Conservation (phyloP, 208 protist species). For the Herpetomonas tarakana region DNA sequence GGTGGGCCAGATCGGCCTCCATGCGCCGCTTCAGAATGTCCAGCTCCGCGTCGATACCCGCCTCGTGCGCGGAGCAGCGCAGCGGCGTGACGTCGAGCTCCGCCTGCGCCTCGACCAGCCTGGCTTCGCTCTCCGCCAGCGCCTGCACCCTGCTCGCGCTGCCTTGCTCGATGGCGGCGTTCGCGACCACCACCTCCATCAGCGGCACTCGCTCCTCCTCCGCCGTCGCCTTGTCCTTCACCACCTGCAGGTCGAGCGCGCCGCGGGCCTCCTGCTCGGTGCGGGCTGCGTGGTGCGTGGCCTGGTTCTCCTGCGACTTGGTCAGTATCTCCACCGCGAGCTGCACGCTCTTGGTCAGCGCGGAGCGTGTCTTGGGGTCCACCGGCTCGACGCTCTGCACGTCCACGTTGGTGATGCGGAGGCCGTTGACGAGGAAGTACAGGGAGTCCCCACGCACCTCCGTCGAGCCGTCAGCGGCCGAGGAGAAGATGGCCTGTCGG, state of each 20-base stretch:
- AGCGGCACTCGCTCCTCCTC: conserved; percentile 66
- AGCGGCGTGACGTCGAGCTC: conserved; percentile 48
- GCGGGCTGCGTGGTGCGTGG: conserved; percentile 70
- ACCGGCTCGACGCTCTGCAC: conserved; percentile 93
- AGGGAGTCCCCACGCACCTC: conserved; percentile 37
- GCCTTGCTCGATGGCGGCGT: conserved; percentile 64
- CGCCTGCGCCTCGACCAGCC: conserved; percentile 48
- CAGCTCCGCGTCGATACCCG: conserved; percentile 53
- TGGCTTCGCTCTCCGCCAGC: conserved; percentile 63
- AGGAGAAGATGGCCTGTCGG: conserved; percentile 87
- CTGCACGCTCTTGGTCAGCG: conserved; percentile 88
- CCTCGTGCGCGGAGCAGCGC: conserved; percentile 45
- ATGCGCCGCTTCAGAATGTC: conserved; percentile 41
- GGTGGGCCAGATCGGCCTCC: conserved; percentile 69
- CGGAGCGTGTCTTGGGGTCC: conserved; percentile 81
- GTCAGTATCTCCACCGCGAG: conserved; percentile 93
- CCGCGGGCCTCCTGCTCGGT: conserved; percentile 77
- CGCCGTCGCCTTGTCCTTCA: conserved; percentile 51
- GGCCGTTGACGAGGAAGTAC: conserved; percentile 85
- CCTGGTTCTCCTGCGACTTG: conserved; percentile 83
- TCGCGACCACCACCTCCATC: conserved; percentile 59
- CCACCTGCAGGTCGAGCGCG: conserved; percentile 65
- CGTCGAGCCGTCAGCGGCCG: conserved; percentile 26
- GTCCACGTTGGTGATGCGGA: conserved; percentile 93
- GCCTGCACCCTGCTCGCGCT: conserved; percentile 75